Base-by-base conservation (phyloP, 169 alveolate genomes). In the Babesia sp. region DNA sequence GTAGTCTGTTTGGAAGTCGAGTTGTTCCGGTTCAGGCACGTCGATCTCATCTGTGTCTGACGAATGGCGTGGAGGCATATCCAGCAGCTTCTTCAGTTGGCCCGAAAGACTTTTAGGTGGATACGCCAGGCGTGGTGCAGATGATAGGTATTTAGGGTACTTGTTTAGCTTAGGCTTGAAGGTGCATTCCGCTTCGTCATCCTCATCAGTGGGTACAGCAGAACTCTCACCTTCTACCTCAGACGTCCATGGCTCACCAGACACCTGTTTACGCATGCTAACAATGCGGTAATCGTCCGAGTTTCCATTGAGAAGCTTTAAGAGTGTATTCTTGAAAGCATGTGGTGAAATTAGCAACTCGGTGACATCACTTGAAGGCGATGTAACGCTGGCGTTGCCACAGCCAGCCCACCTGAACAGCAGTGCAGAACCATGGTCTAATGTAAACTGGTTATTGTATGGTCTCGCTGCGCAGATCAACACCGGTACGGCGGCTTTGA, bases 291-390 rank as follows among this genome's bases (percentile, higher is more conserved):
- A 16, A 46, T 79, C 87, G 14, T 59, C 74, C 20, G 78, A 42
- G 12, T 70, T 56, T 20, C 68, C 57, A 34, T 18, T 59, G 22
- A 79, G 70, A 22, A 79, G 60, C 72, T 59, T 56, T 73, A 79
- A 44, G 7, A 79, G 66, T 20, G 78, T 53, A 60, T 79, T 79
- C 71, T 79, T 79, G 60, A 79, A 79, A 41, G 66, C 75, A n/a
- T 51, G 61, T 18, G 73, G 61, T 46, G 70, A 66, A 3, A 79
- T 69, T 12, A 64, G 24, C 54, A 64, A 0, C 51, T 64, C 74
- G 2, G 74, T 46, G 14, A 64, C 63, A n/a, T 64, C 74, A 8
- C 29, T 28, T 2, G 39, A 28, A 7, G 57, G 34, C 2, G 53
- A 4, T 11, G 5, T 18, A 1, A n/a, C 41, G 0, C 16, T 20